These are phyloP conservation scores for Silybum marianum DNA, from an alignment of 129 eudicot genomes.

Conservation along the genomic window DNA sequence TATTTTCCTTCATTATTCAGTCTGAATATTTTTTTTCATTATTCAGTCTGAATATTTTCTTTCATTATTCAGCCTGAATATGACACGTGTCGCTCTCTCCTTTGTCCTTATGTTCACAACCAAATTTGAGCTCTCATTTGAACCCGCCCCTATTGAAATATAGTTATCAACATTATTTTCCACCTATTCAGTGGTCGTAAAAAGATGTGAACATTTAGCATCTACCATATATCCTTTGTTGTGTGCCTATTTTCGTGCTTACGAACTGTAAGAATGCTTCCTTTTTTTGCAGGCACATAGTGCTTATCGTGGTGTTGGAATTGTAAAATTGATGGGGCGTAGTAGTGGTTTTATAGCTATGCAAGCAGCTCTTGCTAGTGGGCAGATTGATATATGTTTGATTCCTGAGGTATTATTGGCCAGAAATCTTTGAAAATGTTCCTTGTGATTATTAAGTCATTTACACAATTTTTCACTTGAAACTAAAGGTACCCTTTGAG, in stretches of 20 bases:
- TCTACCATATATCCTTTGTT: background rate
- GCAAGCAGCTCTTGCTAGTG: conserved; percentile 99
- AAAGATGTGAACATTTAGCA: background rate
- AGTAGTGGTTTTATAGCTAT: conserved; percentile 99
- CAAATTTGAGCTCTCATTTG: too few relatives aligned
- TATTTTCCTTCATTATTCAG: too few relatives aligned
- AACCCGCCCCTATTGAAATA: background rate
- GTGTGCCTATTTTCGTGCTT: background rate
- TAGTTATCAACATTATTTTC: background rate
- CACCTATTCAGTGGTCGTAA: background rate
- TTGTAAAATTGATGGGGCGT: conserved; percentile 98
- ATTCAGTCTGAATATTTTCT: too few relatives aligned
- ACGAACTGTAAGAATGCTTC: background rate
- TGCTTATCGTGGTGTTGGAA: conserved; percentile 96
- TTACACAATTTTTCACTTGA: conserved; percentile 18
- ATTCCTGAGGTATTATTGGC: conserved; percentile 81
- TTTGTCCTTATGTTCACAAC: too few relatives aligned
- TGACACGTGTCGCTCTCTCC: too few relatives aligned
- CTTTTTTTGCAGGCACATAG: conserved; percentile 77
- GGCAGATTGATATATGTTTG: conserved; percentile 96
- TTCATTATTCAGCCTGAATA: too few relatives aligned
- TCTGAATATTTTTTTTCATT: too few relatives aligned
- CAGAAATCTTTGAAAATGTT: background rate
- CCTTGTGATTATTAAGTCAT: background rate
- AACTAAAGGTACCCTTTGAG: conserved; percentile 76